Percentiles rank a stretch among this genome's conserved stretches.
These are phyloP conservation scores for Aspergillus sp. DNA, from an alignment of 2,329 filamentous ascomycete genomes.

Conservation along the genomic window DNA sequence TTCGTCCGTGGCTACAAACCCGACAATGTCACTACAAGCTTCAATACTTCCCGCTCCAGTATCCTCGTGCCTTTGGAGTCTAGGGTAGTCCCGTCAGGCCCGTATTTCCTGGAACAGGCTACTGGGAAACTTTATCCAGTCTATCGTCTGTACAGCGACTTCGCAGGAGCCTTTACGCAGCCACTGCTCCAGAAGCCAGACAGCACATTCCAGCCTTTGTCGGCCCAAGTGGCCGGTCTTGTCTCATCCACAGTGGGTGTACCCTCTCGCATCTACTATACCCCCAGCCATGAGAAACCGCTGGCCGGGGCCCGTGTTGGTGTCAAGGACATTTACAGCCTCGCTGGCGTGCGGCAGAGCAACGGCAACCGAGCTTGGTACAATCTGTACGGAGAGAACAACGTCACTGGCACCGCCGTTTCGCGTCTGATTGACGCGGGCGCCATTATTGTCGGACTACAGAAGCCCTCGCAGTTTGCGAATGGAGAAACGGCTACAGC, in stretches of 20 bases:
- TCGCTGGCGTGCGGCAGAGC: slow-evolving; percentile 58
- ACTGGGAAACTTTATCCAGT: slow-evolving; percentile 2
- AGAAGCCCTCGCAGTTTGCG: slow-evolving; percentile 33
- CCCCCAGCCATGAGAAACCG: slow-evolving; percentile 44
- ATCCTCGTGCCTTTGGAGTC: not conserved
- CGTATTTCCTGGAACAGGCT: slow-evolving; percentile 5
- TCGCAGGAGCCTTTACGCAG: slow-evolving; percentile 2
- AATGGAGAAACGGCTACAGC: slow-evolving; percentile 25
- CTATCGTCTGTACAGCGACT: slow-evolving; percentile 2
- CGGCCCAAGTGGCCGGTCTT: slow-evolving; percentile 1
- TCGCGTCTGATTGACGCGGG: slow-evolving; percentile 61
- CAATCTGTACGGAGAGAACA: slow-evolving; percentile 52
- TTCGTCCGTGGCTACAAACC: not conserved
- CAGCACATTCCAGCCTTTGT: slow-evolving; percentile 2
- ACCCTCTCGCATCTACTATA: slow-evolving; percentile 63
- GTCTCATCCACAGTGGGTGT: slow-evolving; percentile 51
- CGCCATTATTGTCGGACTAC: slow-evolving; percentile 44
- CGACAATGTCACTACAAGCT: not conserved
- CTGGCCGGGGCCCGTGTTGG: slow-evolving; percentile 62
- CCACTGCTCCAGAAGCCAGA: slow-evolving; percentile 4
- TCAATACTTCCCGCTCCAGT: not conserved
- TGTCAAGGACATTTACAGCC: slow-evolving; percentile 64
- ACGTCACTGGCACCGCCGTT: slow-evolving; percentile 52
- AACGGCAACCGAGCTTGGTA: slow-evolving; percentile 63
- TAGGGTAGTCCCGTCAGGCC: not conserved